These are phyloP conservation scores for Ogataea ganodermae DNA, from an alignment of 805 yeast genomes.

Conservation along the genomic window DNA sequence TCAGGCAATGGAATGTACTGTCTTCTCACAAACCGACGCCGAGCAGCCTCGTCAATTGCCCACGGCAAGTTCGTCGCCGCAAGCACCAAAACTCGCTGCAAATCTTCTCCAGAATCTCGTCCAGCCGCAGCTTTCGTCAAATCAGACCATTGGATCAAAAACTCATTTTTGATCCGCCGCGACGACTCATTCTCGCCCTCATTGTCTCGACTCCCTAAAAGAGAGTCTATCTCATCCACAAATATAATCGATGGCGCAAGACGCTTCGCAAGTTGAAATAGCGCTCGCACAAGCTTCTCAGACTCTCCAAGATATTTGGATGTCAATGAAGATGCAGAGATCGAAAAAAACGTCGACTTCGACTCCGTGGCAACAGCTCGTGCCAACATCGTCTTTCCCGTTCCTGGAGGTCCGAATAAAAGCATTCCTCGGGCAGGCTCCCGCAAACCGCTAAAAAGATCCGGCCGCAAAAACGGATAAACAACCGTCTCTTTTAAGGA, in stretches of 20 bases:
- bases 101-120: constrained; percentile 51
- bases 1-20: constrained; percentile 96
- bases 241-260: constrained; percentile 92
- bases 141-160: constrained; percentile 92
- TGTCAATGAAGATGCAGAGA: constrained; percentile 86
- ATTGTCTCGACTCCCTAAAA: constrained; percentile 72
- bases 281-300: constrained; percentile 87
- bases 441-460: constrained; percentile 82
- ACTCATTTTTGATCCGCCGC: constrained; percentile 88
- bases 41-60: constrained; percentile 96
- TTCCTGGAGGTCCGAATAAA: constrained; percentile 97
- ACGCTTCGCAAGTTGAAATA: constrained; percentile 80
- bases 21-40: constrained; percentile 87
- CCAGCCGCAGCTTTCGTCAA: constrained; percentile 86
- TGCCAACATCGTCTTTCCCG: constrained; percentile 97
- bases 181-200: constrained; percentile 82
- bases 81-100: constrained; percentile 77
- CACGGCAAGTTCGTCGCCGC: constrained; percentile 97
- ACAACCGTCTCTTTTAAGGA: constrained; percentile 94
- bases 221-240: constrained; percentile 93
- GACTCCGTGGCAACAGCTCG: constrained; percentile 96
- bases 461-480: constrained; percentile 93
- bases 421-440: constrained; percentile 98
- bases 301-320: constrained; percentile 90
- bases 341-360: constrained; percentile 87